Evolutionary conservation across 1,139 yeast species (phyloP).

Genomic region (Yamadazyma epiphylla): DNA sequence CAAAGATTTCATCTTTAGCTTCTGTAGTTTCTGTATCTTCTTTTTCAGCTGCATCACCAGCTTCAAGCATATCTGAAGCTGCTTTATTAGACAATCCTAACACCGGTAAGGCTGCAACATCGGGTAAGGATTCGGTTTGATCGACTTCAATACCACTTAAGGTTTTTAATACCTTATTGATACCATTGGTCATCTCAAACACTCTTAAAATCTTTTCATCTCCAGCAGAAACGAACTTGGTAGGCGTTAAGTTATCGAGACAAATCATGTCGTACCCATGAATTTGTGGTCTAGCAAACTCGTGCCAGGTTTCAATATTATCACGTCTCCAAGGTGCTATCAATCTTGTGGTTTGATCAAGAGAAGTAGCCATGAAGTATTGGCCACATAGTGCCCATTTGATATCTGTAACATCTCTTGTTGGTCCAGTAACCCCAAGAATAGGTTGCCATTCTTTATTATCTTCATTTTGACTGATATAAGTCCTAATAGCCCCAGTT

Average conservation of each 20-base stretch:
- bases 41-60: slow-evolving; percentile 34
- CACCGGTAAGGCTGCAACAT: slow-evolving; percentile 88
- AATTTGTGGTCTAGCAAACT: slow-evolving; percentile 93
- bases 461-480: slow-evolving; percentile 43
- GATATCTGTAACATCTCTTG: slow-evolving; percentile 69
- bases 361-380: slow-evolving; percentile 68
- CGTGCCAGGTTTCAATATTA: slow-evolving; percentile 62
- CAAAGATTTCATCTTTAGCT: slow-evolving; percentile 40
- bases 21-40: slow-evolving; percentile 38
- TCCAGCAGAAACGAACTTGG: slow-evolving; percentile 86
- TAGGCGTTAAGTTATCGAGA: slow-evolving; percentile 55
- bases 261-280: slow-evolving; percentile 98
- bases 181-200: slow-evolving; percentile 84
- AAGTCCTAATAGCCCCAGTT: slow-evolving; percentile 88
- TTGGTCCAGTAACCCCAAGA: slow-evolving; percentile 74
- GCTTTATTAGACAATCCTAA: slow-evolving; percentile 94
- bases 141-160: slow-evolving; percentile 44
- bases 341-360: slow-evolving; percentile 91
- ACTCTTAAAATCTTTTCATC: slow-evolving; percentile 92
- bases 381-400: slow-evolving; percentile 72
- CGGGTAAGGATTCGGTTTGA: slow-evolving; percentile 42
- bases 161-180: slow-evolving; percentile 56
- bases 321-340: slow-evolving; percentile 56
- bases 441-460: slow-evolving; percentile 47
- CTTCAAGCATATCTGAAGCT: slow-evolving; percentile 46